Percentiles rank a stretch among this genome's conserved stretches.
These are phyloP conservation scores for Casuarina equisetifolia DNA, from an alignment of 306 rosid genomes.

Conservation along the genomic window DNA sequence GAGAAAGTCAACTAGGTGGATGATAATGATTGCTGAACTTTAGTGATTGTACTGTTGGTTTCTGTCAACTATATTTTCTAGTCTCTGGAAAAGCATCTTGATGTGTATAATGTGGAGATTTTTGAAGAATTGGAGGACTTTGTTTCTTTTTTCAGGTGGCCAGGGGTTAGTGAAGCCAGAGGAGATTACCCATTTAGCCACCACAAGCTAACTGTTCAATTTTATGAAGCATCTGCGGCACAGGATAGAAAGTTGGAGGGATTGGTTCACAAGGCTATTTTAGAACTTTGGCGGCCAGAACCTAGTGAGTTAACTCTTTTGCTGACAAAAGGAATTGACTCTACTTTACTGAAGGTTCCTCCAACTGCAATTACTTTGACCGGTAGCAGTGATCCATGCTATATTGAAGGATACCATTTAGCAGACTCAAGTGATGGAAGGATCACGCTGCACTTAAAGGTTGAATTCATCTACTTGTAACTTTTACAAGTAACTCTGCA, in stretches of 20 bases:
- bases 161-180: constrained; percentile 89
- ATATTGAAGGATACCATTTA: constrained; percentile 93
- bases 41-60: background rate
- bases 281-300: constrained; percentile 98
- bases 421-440: constrained; percentile 93
- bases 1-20: background rate
- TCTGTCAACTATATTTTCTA: background rate
- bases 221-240: constrained; percentile 96
- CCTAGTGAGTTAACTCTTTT: constrained; percentile 91
- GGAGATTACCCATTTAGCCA: constrained; percentile 99
- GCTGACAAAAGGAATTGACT: constrained; percentile 85
- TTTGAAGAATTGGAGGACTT: constrained; percentile 2
- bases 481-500: background rate
- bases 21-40: background rate
- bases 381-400: constrained; percentile 99
- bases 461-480: constrained; percentile 20
- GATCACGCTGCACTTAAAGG: constrained; percentile 92
- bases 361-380: constrained; percentile 93
- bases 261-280: constrained; percentile 95
- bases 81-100: background rate
- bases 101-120: background rate
- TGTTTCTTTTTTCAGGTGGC: constrained; percentile 70
- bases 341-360: constrained; percentile 91
- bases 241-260: constrained; percentile 99
- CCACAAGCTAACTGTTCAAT: constrained; percentile 96